Conservation (phyloP, 129 eudicot species). For the Centaurea solstitialis region DNA sequence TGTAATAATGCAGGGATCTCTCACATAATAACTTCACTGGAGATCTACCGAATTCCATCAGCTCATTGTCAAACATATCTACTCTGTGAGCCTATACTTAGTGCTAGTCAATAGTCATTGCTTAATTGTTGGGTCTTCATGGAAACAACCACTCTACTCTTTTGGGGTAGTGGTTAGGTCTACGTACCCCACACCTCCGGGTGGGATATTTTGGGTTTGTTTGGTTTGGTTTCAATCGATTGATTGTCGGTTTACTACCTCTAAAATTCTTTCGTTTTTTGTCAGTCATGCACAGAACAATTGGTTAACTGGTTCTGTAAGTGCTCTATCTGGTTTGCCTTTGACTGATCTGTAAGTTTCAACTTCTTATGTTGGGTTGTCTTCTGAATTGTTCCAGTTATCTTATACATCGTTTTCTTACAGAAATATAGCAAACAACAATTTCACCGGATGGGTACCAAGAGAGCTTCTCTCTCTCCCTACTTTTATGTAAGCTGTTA, state of each 20-base stretch:
- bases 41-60: not conserved
- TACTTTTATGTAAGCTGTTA: conserved; percentile 61
- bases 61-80: conserved; percentile 73
- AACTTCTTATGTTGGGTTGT: conserved; percentile 11
- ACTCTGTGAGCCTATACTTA: conserved; percentile 55
- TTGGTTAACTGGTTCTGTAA: conserved; percentile 80
- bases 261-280: conserved; percentile 16
- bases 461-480: conserved; percentile 71
- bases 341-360: conserved; percentile 80
- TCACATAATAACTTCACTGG: not conserved
- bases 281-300: conserved; percentile 85
- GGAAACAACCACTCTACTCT: no score
- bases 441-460: conserved; percentile 94
- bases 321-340: conserved; percentile 63
- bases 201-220: no score
- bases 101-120: conserved; percentile 9
- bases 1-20: not conserved
- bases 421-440: conserved; percentile 94
- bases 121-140: not conserved
- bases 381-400: not conserved
- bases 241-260: not conserved
- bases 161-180: no score
- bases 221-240: no score
- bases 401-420: conserved; percentile 11
- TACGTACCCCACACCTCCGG: no score